phyloP scores from a whole-genome alignment of 1,284 basidiomycete species.

The Ceratobasidium papillatum region DNA sequence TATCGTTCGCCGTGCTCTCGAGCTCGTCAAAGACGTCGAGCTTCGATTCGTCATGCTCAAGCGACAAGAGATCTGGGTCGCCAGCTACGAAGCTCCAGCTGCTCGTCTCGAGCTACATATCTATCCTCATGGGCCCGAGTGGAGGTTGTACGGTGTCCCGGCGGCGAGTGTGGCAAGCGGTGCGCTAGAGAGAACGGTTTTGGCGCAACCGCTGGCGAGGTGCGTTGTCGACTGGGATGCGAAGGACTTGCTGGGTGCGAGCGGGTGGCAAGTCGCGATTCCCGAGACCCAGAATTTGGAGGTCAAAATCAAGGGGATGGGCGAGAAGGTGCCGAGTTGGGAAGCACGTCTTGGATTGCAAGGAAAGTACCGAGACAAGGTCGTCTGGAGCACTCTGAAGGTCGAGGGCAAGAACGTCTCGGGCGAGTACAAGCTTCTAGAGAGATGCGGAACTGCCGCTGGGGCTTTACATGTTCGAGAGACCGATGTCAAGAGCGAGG shows the following conservation, averaged over 20 bases:
- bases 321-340: constrained; percentile 84
- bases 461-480: constrained; percentile 81
- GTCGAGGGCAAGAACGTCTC: constrained; percentile 74
- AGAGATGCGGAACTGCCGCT: constrained; percentile 90
- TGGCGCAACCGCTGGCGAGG: constrained; percentile 83
- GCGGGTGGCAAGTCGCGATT: constrained; percentile 80
- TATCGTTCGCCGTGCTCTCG: constrained; percentile 73
- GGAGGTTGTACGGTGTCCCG: constrained; percentile 83
- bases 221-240: constrained; percentile 60
- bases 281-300: constrained; percentile 67
- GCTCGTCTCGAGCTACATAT: constrained; percentile 82
- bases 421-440: constrained; percentile 80
- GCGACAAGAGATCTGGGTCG: constrained; percentile 89
- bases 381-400: constrained; percentile 71
- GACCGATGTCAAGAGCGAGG: constrained; percentile 56
- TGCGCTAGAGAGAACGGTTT: constrained; percentile 61
- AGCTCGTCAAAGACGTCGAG: constrained; percentile 68
- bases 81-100: constrained; percentile 75
- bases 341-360: constrained; percentile 82
- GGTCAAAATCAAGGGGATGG: constrained; percentile 71
- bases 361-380: constrained; percentile 70
- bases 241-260: constrained; percentile 67
- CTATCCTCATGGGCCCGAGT: constrained; percentile 80
- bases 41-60: constrained; percentile 87
- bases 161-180: constrained; percentile 74